Conservation (phyloP, 257 asterid genomes). For the Verbascum thapsus region DNA sequence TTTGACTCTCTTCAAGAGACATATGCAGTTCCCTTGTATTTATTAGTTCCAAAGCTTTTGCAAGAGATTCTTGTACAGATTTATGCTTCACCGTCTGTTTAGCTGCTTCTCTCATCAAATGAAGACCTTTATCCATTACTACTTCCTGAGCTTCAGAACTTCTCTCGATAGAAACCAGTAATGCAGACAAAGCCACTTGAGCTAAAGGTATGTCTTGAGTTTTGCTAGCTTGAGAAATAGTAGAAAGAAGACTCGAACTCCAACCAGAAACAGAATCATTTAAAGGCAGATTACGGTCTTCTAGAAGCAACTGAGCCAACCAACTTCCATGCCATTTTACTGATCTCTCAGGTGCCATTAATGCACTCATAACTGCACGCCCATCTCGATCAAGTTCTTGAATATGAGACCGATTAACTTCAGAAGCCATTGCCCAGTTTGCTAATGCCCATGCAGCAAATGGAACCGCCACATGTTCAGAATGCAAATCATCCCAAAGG, state of each 20-base stretch:
- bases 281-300: constrained; percentile 77
- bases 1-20: constrained; percentile 92
- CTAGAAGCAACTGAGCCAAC: constrained; percentile 83
- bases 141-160: constrained; percentile 78
- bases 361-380: constrained; percentile 82
- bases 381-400: constrained; percentile 95
- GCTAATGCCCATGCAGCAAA: constrained; percentile 99
- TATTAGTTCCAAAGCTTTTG: constrained; percentile 83
- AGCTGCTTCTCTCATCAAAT: constrained; percentile 87
- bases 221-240: constrained; percentile 89
- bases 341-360: constrained; percentile 97
- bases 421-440: constrained; percentile 98
- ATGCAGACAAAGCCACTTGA: constrained; percentile 81
- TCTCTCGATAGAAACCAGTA: constrained; percentile 83
- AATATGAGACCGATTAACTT: constrained; percentile 80
- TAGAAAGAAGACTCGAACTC: constrained; percentile 88
- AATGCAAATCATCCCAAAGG: constrained; percentile 99
- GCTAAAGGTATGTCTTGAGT: constrained; percentile 79
- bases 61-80: constrained; percentile 79
- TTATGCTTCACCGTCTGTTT: constrained; percentile 70
- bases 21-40: constrained; percentile 74
- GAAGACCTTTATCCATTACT: constrained; percentile 83
- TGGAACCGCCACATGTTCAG: constrained; percentile 93
- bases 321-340: constrained; percentile 99
- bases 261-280: constrained; percentile 83